These are phyloP conservation scores for Aspergillus persii DNA, from an alignment of 2,329 filamentous ascomycete species.

Conservation along the genomic window DNA sequence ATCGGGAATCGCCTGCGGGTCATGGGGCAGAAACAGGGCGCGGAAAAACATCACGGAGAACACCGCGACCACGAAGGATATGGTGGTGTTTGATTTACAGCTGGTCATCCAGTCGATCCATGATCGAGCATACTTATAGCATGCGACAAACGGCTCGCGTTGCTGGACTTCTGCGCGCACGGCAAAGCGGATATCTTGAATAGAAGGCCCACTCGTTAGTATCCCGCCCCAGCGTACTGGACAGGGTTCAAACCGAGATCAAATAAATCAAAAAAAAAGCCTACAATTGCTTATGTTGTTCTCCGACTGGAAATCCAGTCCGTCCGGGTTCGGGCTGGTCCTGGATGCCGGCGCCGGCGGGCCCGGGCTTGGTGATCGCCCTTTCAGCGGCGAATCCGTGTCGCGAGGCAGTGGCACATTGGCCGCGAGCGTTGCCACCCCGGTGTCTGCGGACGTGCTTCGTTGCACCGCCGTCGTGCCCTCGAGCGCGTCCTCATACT, in stretches of 20 bases:
- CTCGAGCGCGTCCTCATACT: slow-evolving; percentile 58
- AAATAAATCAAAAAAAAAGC: slow-evolving; percentile 16
- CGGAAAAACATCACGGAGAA: slow-evolving; percentile 65
- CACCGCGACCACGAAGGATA: slow-evolving; percentile 61
- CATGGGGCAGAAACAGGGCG: slow-evolving; percentile 66
- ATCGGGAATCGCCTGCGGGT: slow-evolving; percentile 69
- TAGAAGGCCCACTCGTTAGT: slow-evolving; percentile 31
- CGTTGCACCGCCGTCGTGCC: slow-evolving; percentile 32
- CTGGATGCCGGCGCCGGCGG: slow-evolving; percentile 19
- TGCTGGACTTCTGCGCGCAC: slow-evolving; percentile 86
- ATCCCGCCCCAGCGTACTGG: slow-evolving; percentile 27
- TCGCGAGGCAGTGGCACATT: slow-evolving; percentile 57
- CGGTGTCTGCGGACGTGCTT: slow-evolving; percentile 23
- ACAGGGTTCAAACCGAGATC: slow-evolving; percentile 25
- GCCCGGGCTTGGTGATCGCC: slow-evolving; percentile 55
- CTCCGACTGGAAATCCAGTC: slow-evolving; percentile 34
- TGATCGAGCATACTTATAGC: slow-evolving; percentile 62
- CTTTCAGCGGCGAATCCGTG: slow-evolving; percentile 57
- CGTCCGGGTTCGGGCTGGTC: slow-evolving; percentile 33
- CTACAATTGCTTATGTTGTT: slow-evolving; percentile 53
- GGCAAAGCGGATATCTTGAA: slow-evolving; percentile 79
- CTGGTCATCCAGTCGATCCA: slow-evolving; percentile 62
- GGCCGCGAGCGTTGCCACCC: slow-evolving; percentile 30
- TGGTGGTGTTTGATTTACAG: slow-evolving; percentile 66
- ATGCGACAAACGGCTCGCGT: slow-evolving; percentile 76